Evolutionary conservation across 164 flowering plant genomes (phyloP), one percentile per base, ranked within the genome.

Genomic region (Chimonanthus praecox): DNA sequence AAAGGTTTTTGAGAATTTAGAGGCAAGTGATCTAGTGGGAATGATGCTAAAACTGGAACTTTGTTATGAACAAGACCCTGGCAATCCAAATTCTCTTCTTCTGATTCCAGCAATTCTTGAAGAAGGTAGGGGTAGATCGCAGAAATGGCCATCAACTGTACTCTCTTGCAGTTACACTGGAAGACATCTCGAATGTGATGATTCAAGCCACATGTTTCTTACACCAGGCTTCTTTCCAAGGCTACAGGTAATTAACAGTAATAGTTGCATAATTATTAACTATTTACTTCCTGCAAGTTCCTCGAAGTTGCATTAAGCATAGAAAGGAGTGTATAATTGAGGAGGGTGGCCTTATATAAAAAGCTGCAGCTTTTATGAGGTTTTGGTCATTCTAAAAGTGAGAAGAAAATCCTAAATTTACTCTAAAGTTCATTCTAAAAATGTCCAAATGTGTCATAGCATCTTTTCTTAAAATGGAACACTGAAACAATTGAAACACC

Each of bases 21-120:
- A 91, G 21, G 90, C 85, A 2, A 77, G 88, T 73, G 99, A 90
- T 78, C 89, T 95, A 49, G 85, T 92, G 71, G 81, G 77, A 58
- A 88, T 95, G 98, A 95, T 95, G 99, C 83, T 90, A 75, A 92
- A 87, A 79, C 76, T 95, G 70, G 98, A 92, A 74, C 83, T 95
- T 0, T 92, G 97, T 71, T 92, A 90, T 72, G 89, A 88, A 71
- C 94, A 89, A 87, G 89, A 93, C 68, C 87, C 88, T 16, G 84
- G 86, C 2, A 87, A 89, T 74, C 89, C 86, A 43, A 82, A 92
- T 79, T 89, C 98, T 54, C 77, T 79, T 15, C 79, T 93, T 21
- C 76, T 95, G 65, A 85, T 93, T 54, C 97, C 98, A 15, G 87
- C 92, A 11, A 72, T 86, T 58, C 90, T 95, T 48, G 89, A 89